phyloP scores from a whole-genome alignment of 345 rosid species.

The Acer saccharum region DNA sequence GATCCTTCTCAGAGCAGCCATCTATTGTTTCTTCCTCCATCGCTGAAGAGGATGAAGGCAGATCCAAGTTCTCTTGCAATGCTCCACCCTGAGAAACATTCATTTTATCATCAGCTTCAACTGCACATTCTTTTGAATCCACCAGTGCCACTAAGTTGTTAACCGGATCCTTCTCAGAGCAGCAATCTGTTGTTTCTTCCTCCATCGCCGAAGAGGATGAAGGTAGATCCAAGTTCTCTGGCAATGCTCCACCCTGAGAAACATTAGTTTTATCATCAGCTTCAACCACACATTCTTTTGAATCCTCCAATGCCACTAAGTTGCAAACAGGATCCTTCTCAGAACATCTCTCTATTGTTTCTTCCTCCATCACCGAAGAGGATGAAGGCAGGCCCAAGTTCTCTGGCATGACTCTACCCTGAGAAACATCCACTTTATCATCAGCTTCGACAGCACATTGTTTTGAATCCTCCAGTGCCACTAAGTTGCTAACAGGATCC shows the following conservation, averaged over 20 bases:
- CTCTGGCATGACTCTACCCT: background rate
- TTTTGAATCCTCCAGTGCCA: background rate
- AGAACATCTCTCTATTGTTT: no score
- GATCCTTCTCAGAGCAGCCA: background rate
- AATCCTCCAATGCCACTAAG: no score
- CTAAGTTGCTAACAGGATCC: conserved; percentile 6
- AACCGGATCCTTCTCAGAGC: no score
- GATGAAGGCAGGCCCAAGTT: conserved; percentile 15
- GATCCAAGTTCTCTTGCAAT: conserved; percentile 17
- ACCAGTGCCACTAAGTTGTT: no score
- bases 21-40: conserved; percentile 17
- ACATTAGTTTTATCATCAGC: no score
- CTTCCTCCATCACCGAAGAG: conserved; percentile 13
- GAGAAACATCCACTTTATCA: no score
- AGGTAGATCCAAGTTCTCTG: conserved; percentile 13
- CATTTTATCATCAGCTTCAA: background rate
- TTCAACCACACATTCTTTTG: no score
- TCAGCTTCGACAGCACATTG: background rate
- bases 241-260: background rate
- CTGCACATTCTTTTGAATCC: no score
- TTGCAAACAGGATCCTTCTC: no score
- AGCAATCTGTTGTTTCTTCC: background rate
- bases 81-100: conserved; percentile 11
- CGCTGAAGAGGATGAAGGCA: conserved; percentile 19
- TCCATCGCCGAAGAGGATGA: conserved; percentile 9